Base-by-base conservation (phyloP, 345 rosid genomes). In the Populus alba region DNA sequence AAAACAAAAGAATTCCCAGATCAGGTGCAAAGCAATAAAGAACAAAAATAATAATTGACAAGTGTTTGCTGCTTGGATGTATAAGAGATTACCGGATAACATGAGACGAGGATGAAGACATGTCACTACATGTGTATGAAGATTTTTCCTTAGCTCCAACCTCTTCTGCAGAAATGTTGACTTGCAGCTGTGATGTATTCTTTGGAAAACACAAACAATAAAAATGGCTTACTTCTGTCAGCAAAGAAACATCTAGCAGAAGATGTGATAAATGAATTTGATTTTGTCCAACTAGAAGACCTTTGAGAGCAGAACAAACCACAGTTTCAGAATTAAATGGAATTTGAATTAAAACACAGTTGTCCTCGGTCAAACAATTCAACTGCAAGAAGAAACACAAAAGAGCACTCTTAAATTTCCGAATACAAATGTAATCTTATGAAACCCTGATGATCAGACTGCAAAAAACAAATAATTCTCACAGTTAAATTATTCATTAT, bases 101-200 rank as follows among this genome's bases (percentile, higher is more conserved):
- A 81, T 89, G 91, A 80, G 96, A 83, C 75, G 87, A 77, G 3
- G 94, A 86, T 25, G 97, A 87, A 81, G 97, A 87, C 85, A 91
- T 82, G 81, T 86, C 90, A 81, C 89, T 82, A 78, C 86, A 89
- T 6, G 90, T 83, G 86, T 88, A 89, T 70, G 93, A 91, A 79
- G 97, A 90, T 81, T 89, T 91, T 83, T 94, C 99, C 81, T 84
- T 91, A 43, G 90, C 88, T 76, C 97, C 97, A 89, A 88, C 83
- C 86, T 92, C 99, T 87, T 92, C 98, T 15, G 94, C 98, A 75
- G 91, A 87, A 74, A 97, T 84, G 71, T 88, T 83, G 78, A 92
- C 92, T 62, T 86, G 92, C 68, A 97, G 82, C 76, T 81, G 87
- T 23, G 89, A 84, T 39, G 88, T 79, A 85, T 81, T 90, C 99